These are phyloP conservation scores for Talaromyces marneffei DNA, from an alignment of 2,329 filamentous ascomycete genomes.

Conservation along the genomic window DNA sequence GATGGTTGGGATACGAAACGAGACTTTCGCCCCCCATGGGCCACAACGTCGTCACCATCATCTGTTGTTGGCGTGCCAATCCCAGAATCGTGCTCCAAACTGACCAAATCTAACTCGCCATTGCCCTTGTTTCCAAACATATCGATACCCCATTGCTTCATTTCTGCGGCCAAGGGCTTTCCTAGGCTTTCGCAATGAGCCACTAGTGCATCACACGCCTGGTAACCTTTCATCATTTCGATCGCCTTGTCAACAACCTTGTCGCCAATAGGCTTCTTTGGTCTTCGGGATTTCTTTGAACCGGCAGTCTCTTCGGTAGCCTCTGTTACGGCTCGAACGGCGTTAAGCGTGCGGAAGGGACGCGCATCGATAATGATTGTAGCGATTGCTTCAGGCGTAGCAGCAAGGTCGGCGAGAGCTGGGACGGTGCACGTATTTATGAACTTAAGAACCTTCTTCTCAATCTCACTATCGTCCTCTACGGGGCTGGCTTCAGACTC, in stretches of 20 bases:
- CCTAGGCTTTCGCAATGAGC: constrained; percentile 68
- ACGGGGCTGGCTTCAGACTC: constrained; percentile 34
- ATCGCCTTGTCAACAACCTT: constrained; percentile 61
- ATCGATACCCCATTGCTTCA: constrained; percentile 64
- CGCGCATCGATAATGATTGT: constrained; percentile 64
- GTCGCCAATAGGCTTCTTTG: constrained; percentile 56
- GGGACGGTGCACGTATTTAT: constrained; percentile 73
- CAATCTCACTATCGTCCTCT: constrained; percentile 42
- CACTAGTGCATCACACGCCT: constrained; percentile 78
- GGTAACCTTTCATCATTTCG: constrained; percentile 72
- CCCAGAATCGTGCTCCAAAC: constrained; percentile 58
- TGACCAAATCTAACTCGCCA: constrained; percentile 57
- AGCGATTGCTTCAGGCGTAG: constrained; percentile 64
- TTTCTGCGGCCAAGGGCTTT: constrained; percentile 57
- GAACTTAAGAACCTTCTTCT: constrained; percentile 63
- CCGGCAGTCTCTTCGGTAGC: constrained; percentile 41
- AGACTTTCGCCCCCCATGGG: constrained; percentile 30
- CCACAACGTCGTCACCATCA: constrained; percentile 40
- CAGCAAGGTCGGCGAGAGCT: constrained; percentile 76
- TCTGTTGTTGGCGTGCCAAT: constrained; percentile 55
- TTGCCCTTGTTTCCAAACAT: constrained; percentile 53
- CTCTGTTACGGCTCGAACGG: constrained; percentile 59
- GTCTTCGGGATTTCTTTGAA: constrained; percentile 44
- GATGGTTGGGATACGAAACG: constrained; percentile 61
- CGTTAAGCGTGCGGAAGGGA: constrained; percentile 64